phyloP scores from a whole-genome alignment of 495 filamentous ascomycete genomes.

The Trichoderma virens region DNA sequence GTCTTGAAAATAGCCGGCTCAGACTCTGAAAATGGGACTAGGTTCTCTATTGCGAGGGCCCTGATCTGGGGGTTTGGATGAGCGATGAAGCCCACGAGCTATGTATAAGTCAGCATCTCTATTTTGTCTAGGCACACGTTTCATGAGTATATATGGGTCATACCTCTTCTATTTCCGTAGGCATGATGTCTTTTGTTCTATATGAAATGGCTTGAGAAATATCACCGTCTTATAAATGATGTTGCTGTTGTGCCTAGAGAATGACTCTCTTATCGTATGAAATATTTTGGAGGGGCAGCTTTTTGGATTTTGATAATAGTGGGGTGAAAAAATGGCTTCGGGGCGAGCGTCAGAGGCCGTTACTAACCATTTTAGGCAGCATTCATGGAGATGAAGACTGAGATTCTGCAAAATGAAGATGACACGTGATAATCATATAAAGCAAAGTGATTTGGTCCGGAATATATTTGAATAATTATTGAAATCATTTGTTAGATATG shows the following conservation, averaged over 20 bases:
- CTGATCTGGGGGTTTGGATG: slow-evolving; percentile 83
- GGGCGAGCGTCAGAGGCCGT: background rate
- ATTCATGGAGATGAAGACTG: too few species aligned
- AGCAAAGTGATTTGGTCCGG: too few species aligned
- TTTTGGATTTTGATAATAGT: background rate
- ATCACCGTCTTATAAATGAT: background rate
- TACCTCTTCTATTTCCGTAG: slow-evolving; percentile 79
- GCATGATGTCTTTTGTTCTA: slow-evolving; percentile 42
- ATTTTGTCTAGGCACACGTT: slow-evolving; percentile 14
- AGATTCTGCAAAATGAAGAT: too few species aligned
- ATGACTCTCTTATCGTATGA: slow-evolving; percentile 6
- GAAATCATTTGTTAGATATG: too few species aligned
- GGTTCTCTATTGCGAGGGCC: slow-evolving; percentile 65
- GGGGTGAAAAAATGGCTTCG: background rate
- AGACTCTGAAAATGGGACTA: slow-evolving; percentile 72
- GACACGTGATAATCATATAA: too few species aligned
- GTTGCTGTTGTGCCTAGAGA: too few species aligned
- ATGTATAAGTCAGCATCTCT: slow-evolving; percentile 9
- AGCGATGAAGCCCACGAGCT: slow-evolving; percentile 90
- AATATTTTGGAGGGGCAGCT: slow-evolving; percentile 6
- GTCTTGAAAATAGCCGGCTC: slow-evolving; percentile 79
- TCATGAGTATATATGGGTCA: background rate
- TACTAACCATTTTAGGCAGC: background rate
- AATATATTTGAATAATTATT: too few species aligned
- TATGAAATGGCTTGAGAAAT: background rate